Evolutionary conservation across 1,284 basidiomycete genomes (phyloP).

Genomic region (Abortiporus biennis): DNA sequence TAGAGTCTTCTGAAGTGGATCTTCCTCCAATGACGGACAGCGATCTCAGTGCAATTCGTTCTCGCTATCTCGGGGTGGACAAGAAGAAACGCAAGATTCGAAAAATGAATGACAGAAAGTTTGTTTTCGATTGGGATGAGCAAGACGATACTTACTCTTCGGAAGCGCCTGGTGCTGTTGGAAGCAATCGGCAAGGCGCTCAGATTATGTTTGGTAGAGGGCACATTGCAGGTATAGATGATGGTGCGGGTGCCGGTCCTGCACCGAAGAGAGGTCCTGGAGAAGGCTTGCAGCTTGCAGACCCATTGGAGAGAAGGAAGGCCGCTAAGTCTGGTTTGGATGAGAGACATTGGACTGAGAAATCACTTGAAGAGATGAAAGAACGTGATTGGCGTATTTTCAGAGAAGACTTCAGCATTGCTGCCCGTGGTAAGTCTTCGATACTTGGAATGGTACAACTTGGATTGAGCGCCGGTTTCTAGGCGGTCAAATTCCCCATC

Average conservation of each 20-base stretch:
- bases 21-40: constrained; percentile 69
- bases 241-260: constrained; percentile 43
- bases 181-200: constrained; percentile 68
- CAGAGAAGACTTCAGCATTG: constrained; percentile 96
- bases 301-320: constrained; percentile 74
- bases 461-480: constrained; percentile 4
- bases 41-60: constrained; percentile 75
- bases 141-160: constrained; percentile 84
- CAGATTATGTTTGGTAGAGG: constrained; percentile 85
- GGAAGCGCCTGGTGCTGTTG: constrained; percentile 58
- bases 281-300: constrained; percentile 55
- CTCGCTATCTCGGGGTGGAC: constrained; percentile 87
- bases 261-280: constrained; percentile 15
- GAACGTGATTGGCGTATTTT: constrained; percentile 99
- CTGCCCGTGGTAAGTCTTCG: constrained; percentile 66
- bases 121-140: constrained; percentile 98
- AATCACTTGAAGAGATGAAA: constrained; percentile 89
- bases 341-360: constrained; percentile 97
- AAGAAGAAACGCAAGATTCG: constrained; percentile 91
- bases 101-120: constrained; percentile 92
- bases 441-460: background rate
- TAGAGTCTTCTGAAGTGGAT: constrained; percentile 39
- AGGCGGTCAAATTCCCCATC: constrained; percentile 92
- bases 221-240: constrained; percentile 81
- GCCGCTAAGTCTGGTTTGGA: constrained; percentile 82